A percentile compares a stretch with the other conserved stretches of the same genome.
Evolutionary conservation across 2,329 filamentous ascomycete genomes (phyloP).

Genomic region (Arthrobotrys iridis): DNA sequence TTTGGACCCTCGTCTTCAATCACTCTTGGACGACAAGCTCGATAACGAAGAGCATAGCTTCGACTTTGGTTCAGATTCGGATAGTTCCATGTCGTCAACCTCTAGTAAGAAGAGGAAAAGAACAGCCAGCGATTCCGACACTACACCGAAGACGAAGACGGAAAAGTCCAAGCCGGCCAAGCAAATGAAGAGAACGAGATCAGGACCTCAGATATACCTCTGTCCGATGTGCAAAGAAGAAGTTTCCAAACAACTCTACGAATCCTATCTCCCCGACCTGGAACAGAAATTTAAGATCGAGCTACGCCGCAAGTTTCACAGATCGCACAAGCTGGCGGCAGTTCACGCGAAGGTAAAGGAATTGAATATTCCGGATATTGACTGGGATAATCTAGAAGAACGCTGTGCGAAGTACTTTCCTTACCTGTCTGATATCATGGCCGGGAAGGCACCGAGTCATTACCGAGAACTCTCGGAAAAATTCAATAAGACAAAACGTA

Average conservation of each 20-base stretch:
- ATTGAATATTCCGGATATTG: conserved; percentile 43
- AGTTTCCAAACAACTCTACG: conserved; percentile 38
- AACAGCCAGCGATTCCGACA: conserved; percentile 2
- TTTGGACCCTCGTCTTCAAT: conserved; percentile 23
- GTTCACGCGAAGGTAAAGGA: conserved; percentile 33
- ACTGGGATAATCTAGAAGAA: conserved; percentile 38
- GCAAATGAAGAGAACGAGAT: conserved; percentile 28
- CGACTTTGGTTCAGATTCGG: conserved; percentile 20
- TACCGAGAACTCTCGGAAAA: conserved; percentile 30
- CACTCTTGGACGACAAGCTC: conserved; percentile 16
- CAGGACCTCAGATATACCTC: conserved; percentile 1
- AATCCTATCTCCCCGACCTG: conserved; percentile 49
- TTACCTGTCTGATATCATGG: conserved; percentile 41
- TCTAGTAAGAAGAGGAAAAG: conserved; percentile 49
- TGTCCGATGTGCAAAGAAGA: conserved; percentile 47
- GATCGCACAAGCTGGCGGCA: conserved; percentile 40
- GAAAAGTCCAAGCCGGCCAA: not conserved
- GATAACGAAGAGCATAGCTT: not conserved
- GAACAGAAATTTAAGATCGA: conserved; percentile 21
- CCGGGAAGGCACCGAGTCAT: conserved; percentile 30
- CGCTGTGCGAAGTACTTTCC: conserved; percentile 33
- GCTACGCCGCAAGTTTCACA: conserved; percentile 43
- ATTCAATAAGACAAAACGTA: conserved; percentile 32
- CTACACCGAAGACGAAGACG: conserved; percentile 9
- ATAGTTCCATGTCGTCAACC: conserved; percentile 6